These are phyloP conservation scores for Rugonectria rugulosa DNA, from an alignment of 2,329 filamentous ascomycete genomes.

Conservation along the genomic window DNA sequence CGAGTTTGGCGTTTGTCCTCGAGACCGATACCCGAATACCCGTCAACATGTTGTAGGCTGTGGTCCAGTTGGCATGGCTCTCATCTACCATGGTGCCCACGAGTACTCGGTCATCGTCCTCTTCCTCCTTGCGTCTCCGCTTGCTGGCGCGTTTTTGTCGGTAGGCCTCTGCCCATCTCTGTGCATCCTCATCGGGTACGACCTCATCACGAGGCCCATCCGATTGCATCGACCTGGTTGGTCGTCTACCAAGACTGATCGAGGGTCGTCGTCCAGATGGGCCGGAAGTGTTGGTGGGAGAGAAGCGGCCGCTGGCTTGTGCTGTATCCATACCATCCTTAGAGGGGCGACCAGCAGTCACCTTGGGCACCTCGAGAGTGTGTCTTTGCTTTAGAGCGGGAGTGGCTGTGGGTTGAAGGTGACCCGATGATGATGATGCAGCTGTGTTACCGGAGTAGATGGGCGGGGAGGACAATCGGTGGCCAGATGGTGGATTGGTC, in stretches of 20 bases:
- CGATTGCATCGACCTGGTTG: conserved; percentile 85
- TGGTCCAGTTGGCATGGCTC: conserved; percentile 96
- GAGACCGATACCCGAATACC: conserved; percentile 98
- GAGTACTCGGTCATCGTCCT: conserved; percentile 92
- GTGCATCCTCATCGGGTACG: conserved; percentile 86
- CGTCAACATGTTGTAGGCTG: conserved; percentile 99
- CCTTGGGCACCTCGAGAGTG: conserved; percentile 85
- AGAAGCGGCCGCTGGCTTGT: conserved; percentile 81
- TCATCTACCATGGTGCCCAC: conserved; percentile 98
- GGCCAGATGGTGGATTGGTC: conserved; percentile 46
- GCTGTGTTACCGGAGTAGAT: conserved; percentile 55
- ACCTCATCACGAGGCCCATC: conserved; percentile 86
- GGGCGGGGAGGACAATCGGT: conserved; percentile 72
- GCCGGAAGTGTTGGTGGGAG: conserved; percentile 64
- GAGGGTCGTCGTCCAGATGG: conserved; percentile 76
- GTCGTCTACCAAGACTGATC: conserved; percentile 80
- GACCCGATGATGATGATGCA: conserved; percentile 58
- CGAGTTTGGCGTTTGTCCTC: conserved; percentile 94
- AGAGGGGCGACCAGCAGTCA: conserved; percentile 70
- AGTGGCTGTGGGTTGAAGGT: conserved; percentile 53
- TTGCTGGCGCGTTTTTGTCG: conserved; percentile 91
- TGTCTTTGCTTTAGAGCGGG: conserved; percentile 78
- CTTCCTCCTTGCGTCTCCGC: conserved; percentile 80
- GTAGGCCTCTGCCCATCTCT: conserved; percentile 91
- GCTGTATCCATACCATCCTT: conserved; percentile 74